A percentile compares a stretch with the other conserved stretches of the same genome.
Conservation (phyloP, 1,139 yeast genomes). For the Saccharomycopsis hybrid region DNA sequence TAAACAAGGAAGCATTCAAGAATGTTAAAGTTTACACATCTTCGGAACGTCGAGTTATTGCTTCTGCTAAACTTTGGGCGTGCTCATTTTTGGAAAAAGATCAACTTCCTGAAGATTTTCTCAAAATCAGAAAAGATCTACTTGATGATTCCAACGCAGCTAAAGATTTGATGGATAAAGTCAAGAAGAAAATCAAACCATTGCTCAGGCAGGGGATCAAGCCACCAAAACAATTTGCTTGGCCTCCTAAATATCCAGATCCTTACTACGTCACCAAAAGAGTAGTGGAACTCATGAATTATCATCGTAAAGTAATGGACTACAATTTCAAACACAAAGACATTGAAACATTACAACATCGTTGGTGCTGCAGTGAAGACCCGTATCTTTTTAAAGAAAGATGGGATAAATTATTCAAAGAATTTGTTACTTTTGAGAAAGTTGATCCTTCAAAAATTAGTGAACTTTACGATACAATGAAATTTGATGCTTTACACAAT, state of each 20-base stretch:
- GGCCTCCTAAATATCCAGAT: constrained; percentile 99
- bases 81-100: constrained; percentile 70
- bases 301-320: constrained; percentile 79
- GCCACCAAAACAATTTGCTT: constrained; percentile 97
- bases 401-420: constrained; percentile 95
- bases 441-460: constrained; percentile 97
- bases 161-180: constrained; percentile 95
- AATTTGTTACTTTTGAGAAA: constrained; percentile 87
- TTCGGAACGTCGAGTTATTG: constrained; percentile 89
- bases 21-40: constrained; percentile 87
- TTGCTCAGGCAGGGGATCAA: constrained; percentile 90
- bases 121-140: constrained; percentile 81
- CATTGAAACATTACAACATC: constrained; percentile 56
- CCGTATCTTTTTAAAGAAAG: constrained; percentile 85
- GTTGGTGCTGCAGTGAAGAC: constrained; percentile 98
- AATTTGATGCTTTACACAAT: constrained; percentile 94
- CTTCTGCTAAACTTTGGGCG: constrained; percentile 87
- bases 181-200: constrained; percentile 93
- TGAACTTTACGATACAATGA: constrained; percentile 96
- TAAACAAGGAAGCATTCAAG: constrained; percentile 77
- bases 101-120: constrained; percentile 69
- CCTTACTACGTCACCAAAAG: constrained; percentile 90
- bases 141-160: constrained; percentile 98
- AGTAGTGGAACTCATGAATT: constrained; percentile 93
- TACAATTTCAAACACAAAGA: constrained; percentile 63